Evolutionary conservation across 1,139 yeast species (phyloP).

Genomic region (Sporopachydermia cereana): DNA sequence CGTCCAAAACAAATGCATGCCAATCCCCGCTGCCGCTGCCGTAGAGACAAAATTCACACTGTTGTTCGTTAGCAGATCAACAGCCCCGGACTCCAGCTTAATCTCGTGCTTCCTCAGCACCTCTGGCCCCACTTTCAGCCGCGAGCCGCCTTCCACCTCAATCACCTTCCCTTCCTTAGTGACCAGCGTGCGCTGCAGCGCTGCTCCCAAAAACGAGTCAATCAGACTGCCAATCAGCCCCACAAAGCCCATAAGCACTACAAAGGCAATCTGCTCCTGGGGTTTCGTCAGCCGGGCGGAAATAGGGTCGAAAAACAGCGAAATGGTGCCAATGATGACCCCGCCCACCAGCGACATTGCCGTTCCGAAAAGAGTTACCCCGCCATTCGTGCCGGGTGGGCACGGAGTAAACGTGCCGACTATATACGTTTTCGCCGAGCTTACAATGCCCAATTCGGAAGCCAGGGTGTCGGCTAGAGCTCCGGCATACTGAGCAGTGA

Average conservation of each 20-base stretch:
- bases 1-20: constrained; percentile 5
- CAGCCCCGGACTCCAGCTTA: not conserved
- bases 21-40: not conserved
- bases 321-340: constrained; percentile 23
- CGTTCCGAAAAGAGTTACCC: constrained; percentile 30
- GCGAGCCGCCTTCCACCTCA: constrained; percentile 32
- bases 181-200: constrained; percentile 27
- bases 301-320: constrained; percentile 15
- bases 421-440: constrained; percentile 26
- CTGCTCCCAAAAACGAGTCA: constrained; percentile 36
- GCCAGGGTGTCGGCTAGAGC: constrained; percentile 40
- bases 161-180: constrained; percentile 27
- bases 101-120: not conserved
- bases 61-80: not conserved
- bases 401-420: constrained; percentile 32
- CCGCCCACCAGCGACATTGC: constrained; percentile 31
- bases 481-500: constrained; percentile 33
- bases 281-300: constrained; percentile 9
- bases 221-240: constrained; percentile 33
- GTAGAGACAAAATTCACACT: not conserved
- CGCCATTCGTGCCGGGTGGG: constrained; percentile 41
- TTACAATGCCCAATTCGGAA: constrained; percentile 36
- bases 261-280: constrained; percentile 13
- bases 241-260: constrained; percentile 21
- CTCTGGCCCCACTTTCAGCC: constrained; percentile 12